A percentile compares a stretch with the other conserved stretches of the same genome.
phyloP scores from a whole-genome alignment of 208 protist species.

The Endotrypanum monterogeii region DNA sequence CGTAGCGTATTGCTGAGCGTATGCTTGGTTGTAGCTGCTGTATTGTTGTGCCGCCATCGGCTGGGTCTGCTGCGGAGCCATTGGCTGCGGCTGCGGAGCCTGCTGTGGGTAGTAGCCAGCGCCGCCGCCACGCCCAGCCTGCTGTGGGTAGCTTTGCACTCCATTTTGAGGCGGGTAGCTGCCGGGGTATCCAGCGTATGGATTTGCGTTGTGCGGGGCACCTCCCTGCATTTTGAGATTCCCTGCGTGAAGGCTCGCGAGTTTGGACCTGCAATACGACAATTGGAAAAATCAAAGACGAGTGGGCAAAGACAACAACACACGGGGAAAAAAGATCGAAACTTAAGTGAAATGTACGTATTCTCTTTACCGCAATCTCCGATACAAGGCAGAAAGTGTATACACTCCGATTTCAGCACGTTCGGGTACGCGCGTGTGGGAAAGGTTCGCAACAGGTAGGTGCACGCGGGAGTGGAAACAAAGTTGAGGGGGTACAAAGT shows the following conservation, averaged over 20 bases:
- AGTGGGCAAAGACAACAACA: background rate
- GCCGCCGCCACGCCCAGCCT: conserved; percentile 16
- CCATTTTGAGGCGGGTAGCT: conserved; percentile 20
- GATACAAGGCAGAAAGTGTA: background rate
- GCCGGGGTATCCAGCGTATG: conserved; percentile 30
- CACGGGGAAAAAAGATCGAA: conserved; percentile 14
- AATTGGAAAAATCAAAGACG: background rate
- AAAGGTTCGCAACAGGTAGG: background rate
- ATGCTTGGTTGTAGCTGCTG: background rate
- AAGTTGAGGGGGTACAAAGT: background rate
- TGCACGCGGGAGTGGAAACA: background rate
- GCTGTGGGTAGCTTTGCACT: conserved; percentile 30
- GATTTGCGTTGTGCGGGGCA: conserved; percentile 27
- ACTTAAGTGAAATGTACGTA: conserved; percentile 17
- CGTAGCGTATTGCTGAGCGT: background rate
- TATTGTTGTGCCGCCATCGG: background rate
- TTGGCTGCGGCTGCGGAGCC: background rate
- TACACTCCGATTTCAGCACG: background rate
- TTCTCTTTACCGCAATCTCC: background rate
- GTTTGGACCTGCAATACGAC: background rate
- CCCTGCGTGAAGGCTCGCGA: background rate
- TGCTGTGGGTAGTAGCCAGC: conserved; percentile 29
- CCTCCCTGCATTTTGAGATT: conserved; percentile 28
- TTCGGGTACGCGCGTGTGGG: background rate
- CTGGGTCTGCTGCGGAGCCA: conserved; percentile 12